phyloP scores from a whole-genome alignment of 345 rosid genomes.

The Limnanthes douglasii region DNA sequence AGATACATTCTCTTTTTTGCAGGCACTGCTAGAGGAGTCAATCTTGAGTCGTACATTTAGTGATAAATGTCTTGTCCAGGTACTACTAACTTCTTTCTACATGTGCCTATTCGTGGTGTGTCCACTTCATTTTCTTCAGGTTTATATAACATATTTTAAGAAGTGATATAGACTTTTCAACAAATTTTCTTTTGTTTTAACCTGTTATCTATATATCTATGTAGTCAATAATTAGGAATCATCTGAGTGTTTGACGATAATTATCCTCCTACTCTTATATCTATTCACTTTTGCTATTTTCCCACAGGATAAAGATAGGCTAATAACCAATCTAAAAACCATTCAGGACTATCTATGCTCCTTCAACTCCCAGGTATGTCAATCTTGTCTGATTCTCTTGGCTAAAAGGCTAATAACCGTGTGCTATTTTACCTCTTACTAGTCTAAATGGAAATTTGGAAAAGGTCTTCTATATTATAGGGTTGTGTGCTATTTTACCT shows the following conservation, averaged over 20 bases:
- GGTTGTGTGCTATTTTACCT: not conserved
- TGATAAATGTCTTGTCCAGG: conserved; percentile 53
- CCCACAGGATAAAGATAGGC: conserved; percentile 57
- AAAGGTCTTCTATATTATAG: not conserved
- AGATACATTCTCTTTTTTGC: conserved; percentile 8
- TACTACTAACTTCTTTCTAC: conserved; percentile 7
- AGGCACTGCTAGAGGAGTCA: conserved; percentile 98
- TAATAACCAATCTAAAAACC: conserved; percentile 60
- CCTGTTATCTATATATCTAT: too few species aligned
- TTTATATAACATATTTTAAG: not conserved
- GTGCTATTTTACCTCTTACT: not conserved
- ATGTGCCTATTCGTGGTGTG: not conserved
- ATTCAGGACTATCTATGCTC: conserved; percentile 90
- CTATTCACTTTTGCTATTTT: conserved; percentile 1
- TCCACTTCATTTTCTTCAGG: not conserved
- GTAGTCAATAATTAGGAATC: too few species aligned
- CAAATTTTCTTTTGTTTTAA: not conserved
- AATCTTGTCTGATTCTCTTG: conserved; percentile 5
- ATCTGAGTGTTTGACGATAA: too few species aligned
- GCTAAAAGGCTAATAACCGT: not conserved
- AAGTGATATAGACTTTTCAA: not conserved
- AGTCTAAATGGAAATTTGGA: not conserved
- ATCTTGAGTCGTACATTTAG: conserved; percentile 43
- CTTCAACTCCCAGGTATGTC: conserved; percentile 56
- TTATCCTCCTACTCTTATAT: not conserved